These are phyloP conservation scores for Trametes polyzona DNA, from an alignment of 1,284 basidiomycete genomes.

Conservation along the genomic window DNA sequence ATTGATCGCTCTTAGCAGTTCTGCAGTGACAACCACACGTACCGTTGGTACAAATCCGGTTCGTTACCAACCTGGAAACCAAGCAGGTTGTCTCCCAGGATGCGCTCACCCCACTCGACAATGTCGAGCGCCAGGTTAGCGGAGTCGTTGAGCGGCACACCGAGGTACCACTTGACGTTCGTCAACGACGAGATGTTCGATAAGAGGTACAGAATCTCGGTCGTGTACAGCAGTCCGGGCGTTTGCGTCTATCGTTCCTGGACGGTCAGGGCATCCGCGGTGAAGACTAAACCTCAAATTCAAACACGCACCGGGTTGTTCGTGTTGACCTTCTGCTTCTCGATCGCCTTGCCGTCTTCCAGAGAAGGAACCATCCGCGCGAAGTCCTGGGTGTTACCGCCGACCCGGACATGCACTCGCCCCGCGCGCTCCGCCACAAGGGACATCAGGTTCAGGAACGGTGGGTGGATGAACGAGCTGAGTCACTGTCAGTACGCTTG, in stretches of 20 bases:
- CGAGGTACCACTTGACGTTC: conserved; percentile 64
- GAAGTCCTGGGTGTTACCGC: conserved; percentile 77
- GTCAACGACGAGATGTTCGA: conserved; percentile 58
- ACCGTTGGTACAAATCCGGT: conserved; percentile 53
- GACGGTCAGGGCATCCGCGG: background rate
- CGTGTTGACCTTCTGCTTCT: conserved; percentile 18
- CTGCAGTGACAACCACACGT: conserved; percentile 8
- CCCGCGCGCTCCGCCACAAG: conserved; percentile 66
- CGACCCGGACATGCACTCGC: conserved; percentile 62
- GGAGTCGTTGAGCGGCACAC: conserved; percentile 54
- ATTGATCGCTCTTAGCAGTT: background rate
- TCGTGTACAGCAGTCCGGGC: conserved; percentile 59
- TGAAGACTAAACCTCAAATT: background rate
- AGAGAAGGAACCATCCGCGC: conserved; percentile 39
- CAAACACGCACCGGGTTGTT: conserved; percentile 19
- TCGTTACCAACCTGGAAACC: conserved; percentile 59
- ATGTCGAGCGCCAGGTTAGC: conserved; percentile 49
- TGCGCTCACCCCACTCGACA: conserved; percentile 47
- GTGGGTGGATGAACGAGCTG: conserved; percentile 56
- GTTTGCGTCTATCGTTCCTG: conserved; percentile 47
- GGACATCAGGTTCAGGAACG: conserved; percentile 77
- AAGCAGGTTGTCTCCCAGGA: conserved; percentile 46
- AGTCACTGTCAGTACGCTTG: conserved; percentile 20
- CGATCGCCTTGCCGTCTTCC: conserved; percentile 21
- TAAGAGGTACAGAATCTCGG: conserved; percentile 61